phyloP scores from a whole-genome alignment of 345 rosid species.

The Arabidopsis thaliana region DNA sequence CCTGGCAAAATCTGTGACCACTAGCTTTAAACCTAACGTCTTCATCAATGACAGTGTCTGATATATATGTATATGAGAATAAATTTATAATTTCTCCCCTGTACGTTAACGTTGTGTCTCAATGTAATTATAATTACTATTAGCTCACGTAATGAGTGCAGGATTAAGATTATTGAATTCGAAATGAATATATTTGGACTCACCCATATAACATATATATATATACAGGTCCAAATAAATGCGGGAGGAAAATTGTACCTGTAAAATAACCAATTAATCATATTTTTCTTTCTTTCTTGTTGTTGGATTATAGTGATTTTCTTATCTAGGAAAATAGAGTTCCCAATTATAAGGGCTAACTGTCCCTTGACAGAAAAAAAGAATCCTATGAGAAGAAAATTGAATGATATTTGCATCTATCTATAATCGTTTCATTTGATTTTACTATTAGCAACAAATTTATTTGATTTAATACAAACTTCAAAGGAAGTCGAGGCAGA shows the following conservation, averaged over 20 bases:
- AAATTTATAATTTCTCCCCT: background rate
- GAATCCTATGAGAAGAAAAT: too few species aligned
- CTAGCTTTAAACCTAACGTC: conserved; percentile 37
- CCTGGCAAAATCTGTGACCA: conserved; percentile 41
- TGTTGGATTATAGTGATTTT: conserved; percentile 21
- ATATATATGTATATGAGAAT: background rate
- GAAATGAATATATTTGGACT: too few species aligned
- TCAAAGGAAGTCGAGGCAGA: conserved; percentile 20
- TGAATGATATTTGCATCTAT: background rate
- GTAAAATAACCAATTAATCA: conserved; percentile 25
- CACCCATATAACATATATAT: background rate
- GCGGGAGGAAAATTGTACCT: conserved; percentile 19
- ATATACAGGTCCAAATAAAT: conserved; percentile 15
- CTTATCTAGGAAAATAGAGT: conserved; percentile 15
- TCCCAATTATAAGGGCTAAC: conserved; percentile 21
- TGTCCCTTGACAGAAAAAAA: conserved; percentile 22
- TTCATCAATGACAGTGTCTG: conserved; percentile 31
- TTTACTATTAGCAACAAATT: background rate
- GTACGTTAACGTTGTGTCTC: background rate
- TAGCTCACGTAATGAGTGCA: background rate
- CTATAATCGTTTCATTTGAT: background rate
- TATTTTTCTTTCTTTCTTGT: background rate
- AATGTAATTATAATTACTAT: background rate
- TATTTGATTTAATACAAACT: conserved; percentile 1
- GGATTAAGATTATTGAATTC: too few species aligned